Evolutionary conservation across 192 early-diverging fungal species (phyloP).

Genomic region (Coemansia aciculifera): DNA sequence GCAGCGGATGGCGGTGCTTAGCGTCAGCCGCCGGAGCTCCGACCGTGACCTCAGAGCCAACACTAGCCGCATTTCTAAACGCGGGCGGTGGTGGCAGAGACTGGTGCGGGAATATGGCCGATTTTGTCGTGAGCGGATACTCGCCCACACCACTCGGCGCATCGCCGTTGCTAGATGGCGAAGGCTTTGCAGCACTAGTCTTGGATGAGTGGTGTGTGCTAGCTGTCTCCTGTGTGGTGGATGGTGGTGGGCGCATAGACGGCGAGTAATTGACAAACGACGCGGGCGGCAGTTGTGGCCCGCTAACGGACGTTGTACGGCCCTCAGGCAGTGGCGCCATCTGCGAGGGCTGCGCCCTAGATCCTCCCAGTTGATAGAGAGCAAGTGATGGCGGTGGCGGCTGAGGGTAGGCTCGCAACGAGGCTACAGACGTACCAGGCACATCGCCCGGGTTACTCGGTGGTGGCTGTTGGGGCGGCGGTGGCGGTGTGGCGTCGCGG

Average conservation of each 20-base stretch:
- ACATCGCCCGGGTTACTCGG: not conserved
- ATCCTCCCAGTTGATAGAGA: not conserved
- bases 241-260: constrained; percentile 8
- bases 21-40: not conserved
- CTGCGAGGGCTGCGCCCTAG: constrained; percentile 9
- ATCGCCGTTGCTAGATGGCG: constrained; percentile 13
- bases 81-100: not conserved
- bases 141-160: not conserved
- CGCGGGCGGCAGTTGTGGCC: constrained; percentile 15
- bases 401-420: constrained; percentile 1
- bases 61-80: not conserved
- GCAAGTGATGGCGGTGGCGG: constrained; percentile 4
- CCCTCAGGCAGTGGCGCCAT: constrained; percentile 38
- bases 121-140: constrained; percentile 1
- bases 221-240: not conserved
- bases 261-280: constrained; percentile 34
- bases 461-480: not conserved
- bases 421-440: constrained; percentile 7
- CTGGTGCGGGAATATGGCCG: not conserved
- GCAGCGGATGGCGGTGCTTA: not conserved
- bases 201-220: not conserved
- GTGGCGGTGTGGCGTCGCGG: constrained; percentile 38
- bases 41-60: not conserved
- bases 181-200: not conserved
- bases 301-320: not conserved